These are phyloP conservation scores for Myxozyma mucilagina DNA, from an alignment of 805 yeast species.

Conservation along the genomic window DNA sequence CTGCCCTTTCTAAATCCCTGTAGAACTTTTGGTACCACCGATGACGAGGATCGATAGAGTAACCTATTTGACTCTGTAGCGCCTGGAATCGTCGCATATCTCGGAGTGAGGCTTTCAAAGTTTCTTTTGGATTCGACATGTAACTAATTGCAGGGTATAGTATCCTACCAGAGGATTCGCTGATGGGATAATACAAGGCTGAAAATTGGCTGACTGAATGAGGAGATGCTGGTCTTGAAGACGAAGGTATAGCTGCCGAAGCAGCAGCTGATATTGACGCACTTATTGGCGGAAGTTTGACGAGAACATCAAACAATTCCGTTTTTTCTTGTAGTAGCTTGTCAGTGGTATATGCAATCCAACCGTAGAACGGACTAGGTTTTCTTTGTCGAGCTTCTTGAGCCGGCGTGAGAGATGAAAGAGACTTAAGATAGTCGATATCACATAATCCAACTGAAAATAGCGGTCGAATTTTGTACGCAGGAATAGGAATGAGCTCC, in stretches of 20 bases:
- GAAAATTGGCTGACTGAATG: constrained; percentile 6
- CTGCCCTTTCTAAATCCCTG: neutral
- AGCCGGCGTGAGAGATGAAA: constrained; percentile 21
- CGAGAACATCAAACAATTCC: constrained; percentile 21
- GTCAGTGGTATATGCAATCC: constrained; percentile 30
- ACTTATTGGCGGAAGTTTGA: constrained; percentile 23
- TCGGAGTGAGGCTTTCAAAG: constrained; percentile 20
- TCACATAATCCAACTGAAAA: constrained; percentile 26
- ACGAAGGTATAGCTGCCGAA: constrained; percentile 1
- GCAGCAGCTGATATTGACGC: constrained; percentile 26
- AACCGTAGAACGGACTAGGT: constrained; percentile 25
- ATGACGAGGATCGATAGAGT: constrained; percentile 29
- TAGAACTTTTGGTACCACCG: constrained; percentile 22
- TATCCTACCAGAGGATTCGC: constrained; percentile 7
- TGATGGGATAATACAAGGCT: constrained; percentile 11
- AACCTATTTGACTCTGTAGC: constrained; percentile 27
- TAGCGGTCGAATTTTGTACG: constrained; percentile 26
- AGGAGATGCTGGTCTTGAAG: constrained; percentile 22
- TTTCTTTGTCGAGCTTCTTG: constrained; percentile 22
- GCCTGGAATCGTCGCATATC: constrained; percentile 31
- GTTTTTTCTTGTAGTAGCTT: constrained; percentile 20
- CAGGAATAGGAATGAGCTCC: constrained; percentile 39
- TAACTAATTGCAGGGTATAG: constrained; percentile 17
- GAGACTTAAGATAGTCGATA: constrained; percentile 21
- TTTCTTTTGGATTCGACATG: constrained; percentile 6